These are phyloP conservation scores for Hirschioporus abietinus DNA, from an alignment of 768 basidiomycete species.

Conservation along the genomic window DNA sequence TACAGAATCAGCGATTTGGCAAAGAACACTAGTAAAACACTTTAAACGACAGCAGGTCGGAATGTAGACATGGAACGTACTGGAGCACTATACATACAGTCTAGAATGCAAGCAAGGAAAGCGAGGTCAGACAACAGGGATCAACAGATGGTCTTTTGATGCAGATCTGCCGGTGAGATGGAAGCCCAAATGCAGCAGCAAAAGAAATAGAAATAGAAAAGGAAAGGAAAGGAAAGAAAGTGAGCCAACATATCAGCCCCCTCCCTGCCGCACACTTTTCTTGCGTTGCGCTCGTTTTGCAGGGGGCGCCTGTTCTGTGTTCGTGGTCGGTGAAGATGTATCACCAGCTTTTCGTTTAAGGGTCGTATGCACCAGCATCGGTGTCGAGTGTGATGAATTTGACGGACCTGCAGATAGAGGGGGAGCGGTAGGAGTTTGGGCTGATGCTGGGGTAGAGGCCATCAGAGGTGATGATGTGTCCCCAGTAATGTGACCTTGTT, in stretches of 20 bases:
- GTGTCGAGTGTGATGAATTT: constrained; percentile 21
- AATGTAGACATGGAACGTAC: neutral
- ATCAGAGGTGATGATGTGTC: constrained; percentile 18
- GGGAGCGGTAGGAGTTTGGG: constrained; percentile 7
- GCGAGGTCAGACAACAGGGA: neutral
- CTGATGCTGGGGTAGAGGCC: constrained; percentile 5
- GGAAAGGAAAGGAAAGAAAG: neutral
- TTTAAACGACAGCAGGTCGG: neutral
- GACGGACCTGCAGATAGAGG: constrained; percentile 7
- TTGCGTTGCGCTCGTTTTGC: constrained; percentile 51
- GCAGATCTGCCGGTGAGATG: neutral
- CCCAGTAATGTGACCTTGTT: constrained; percentile 20
- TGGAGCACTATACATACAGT: neutral
- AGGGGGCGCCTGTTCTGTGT: constrained; percentile 39
- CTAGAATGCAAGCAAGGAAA: neutral
- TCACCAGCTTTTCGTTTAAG: constrained; percentile 30
- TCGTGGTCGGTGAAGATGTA: constrained; percentile 27
- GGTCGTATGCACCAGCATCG: constrained; percentile 22
- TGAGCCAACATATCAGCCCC: constrained; percentile 30
- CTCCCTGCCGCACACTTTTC: constrained; percentile 43
- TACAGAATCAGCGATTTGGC: neutral
- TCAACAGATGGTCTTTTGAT: neutral
- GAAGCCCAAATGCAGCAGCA: neutral
- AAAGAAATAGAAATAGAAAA: neutral
- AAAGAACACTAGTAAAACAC: neutral